phyloP scores from a whole-genome alignment of 306 rosid genomes.

The Betula pendula region DNA sequence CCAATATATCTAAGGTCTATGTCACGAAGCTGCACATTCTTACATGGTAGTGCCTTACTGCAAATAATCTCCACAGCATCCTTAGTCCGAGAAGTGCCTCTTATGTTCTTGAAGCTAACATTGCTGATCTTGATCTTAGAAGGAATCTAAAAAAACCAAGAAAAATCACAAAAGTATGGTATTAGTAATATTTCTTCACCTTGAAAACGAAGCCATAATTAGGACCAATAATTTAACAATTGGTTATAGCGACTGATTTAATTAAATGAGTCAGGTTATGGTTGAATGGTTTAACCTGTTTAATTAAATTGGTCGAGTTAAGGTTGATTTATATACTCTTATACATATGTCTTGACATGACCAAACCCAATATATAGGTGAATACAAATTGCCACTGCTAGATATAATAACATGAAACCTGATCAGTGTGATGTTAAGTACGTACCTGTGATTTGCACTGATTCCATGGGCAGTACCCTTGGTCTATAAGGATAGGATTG shows the following conservation, averaged over 20 bases:
- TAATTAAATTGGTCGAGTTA: too few species aligned
- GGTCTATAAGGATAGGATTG: slow-evolving; percentile 46
- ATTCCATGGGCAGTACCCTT: slow-evolving; percentile 56
- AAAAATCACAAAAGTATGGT: background rate
- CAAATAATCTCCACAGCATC: slow-evolving; percentile 42
- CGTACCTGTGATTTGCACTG: slow-evolving; percentile 34
- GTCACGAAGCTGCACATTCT: slow-evolving; percentile 28
- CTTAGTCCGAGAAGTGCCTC: slow-evolving; percentile 28
- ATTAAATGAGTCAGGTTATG: too few species aligned
- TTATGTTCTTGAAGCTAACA: slow-evolving; percentile 45
- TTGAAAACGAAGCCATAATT: too few species aligned
- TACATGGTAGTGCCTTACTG: slow-evolving; percentile 41
- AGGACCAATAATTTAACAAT: too few species aligned
- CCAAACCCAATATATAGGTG: too few species aligned
- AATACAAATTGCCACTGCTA: too few species aligned
- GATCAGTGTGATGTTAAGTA: background rate
- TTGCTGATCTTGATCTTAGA: slow-evolving; percentile 48
- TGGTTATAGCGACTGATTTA: too few species aligned
- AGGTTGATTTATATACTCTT: too few species aligned
- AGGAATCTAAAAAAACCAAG: slow-evolving; percentile 19
- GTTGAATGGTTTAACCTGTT: too few species aligned
- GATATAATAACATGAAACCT: too few species aligned
- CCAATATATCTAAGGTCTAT: slow-evolving; percentile 30
- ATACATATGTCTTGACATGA: too few species aligned
- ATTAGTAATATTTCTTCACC: background rate